Evolutionary conservation across 345 rosid genomes (phyloP).

Genomic region (Syzygium jambos): DNA sequence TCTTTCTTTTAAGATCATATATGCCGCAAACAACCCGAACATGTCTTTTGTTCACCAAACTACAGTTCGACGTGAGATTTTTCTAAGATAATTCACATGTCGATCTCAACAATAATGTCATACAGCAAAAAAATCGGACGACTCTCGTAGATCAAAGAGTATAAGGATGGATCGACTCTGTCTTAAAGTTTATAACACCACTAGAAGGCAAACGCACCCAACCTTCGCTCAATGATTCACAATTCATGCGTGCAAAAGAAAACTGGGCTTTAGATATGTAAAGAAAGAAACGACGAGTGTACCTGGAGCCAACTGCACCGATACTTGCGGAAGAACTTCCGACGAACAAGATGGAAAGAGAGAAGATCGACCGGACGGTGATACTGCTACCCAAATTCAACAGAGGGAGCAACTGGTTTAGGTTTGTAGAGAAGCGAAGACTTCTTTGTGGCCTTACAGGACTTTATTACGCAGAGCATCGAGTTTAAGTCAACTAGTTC

Average conservation of each 20-base stretch:
- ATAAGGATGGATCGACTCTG: not conserved
- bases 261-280: not conserved
- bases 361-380: not conserved
- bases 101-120: too few species aligned
- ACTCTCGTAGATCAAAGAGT: not conserved
- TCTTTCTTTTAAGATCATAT: too few species aligned
- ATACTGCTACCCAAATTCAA: accelerated
- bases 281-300: not conserved
- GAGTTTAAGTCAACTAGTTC: not conserved
- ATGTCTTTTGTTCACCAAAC: not conserved
- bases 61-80: not conserved
- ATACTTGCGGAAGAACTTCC: not conserved
- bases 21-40: not conserved
- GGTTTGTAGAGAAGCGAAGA: not conserved
- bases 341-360: not conserved
- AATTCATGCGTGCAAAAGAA: not conserved
- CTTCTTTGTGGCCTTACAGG: not conserved
- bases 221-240: not conserved
- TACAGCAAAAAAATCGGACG: not conserved
- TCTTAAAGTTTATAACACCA: not conserved
- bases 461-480: not conserved
- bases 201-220: not conserved
- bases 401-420: not conserved
- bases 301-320: not conserved
- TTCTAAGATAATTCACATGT: too few species aligned